These are phyloP conservation scores for Oryza meyeriana DNA, from an alignment of 176 grass and related monocot genomes.

Conservation along the genomic window DNA sequence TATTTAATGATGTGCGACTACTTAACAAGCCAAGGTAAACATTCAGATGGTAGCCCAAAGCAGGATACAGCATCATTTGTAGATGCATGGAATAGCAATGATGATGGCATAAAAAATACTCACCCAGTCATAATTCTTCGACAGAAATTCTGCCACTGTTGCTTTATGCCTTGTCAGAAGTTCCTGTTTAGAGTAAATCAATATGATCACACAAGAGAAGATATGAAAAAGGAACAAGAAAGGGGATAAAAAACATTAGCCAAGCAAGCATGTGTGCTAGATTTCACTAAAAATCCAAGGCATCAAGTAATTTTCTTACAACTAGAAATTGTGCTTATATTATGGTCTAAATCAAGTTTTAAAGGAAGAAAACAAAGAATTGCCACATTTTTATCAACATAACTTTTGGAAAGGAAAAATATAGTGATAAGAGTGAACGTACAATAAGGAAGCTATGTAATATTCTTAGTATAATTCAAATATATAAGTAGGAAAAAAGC, in stretches of 20 bases:
- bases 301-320: background rate
- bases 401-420: background rate
- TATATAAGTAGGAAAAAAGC: background rate
- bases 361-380: background rate
- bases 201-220: conserved; percentile 25
- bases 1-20: background rate
- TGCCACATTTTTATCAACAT: background rate
- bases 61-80: background rate
- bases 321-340: background rate
- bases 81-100: conserved; percentile 20
- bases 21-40: background rate
- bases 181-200: conserved; percentile 56
- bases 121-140: conserved; percentile 95
- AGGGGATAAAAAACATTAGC: background rate
- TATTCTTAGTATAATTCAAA: background rate
- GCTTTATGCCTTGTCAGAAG: conserved; percentile 98
- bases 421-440: background rate
- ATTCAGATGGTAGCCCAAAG: background rate
- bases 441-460: background rate
- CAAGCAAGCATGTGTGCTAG: background rate
- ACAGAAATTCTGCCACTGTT: conserved; percentile 96
- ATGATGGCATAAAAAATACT: conserved; percentile 35
- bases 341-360: background rate
- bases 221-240: conserved; percentile 11
- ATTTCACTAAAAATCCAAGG: background rate